These are phyloP conservation scores for Zymoseptoria pseudotritici DNA, from an alignment of 2,329 filamentous ascomycete species.

Conservation along the genomic window DNA sequence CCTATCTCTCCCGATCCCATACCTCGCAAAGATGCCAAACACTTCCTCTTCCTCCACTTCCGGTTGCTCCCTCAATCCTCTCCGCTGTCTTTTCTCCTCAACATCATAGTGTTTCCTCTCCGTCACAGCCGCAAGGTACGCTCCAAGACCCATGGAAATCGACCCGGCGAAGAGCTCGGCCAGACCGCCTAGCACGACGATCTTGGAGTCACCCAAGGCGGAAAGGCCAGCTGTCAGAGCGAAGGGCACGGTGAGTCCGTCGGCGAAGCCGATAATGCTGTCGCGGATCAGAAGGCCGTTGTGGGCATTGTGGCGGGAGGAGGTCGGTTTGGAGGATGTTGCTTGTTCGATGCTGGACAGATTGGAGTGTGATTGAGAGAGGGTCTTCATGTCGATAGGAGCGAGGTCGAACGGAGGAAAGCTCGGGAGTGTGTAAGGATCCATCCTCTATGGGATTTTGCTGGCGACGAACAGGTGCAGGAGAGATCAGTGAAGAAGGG, in stretches of 20 bases:
- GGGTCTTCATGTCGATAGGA: background rate
- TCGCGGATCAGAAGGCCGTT: conserved; percentile 49
- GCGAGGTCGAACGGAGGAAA: background rate
- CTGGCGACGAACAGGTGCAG: too few relatives aligned
- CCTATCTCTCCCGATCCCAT: conserved; percentile 40
- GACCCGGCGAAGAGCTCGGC: conserved; percentile 69
- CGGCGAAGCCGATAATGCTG: conserved; percentile 68
- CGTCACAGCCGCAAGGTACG: conserved; percentile 59
- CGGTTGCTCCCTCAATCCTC: conserved; percentile 39
- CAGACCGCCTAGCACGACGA: conserved; percentile 53
- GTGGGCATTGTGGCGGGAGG: background rate
- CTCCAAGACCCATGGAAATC: conserved; percentile 71
- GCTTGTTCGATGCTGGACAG: background rate
- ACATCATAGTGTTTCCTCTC: conserved; percentile 47
- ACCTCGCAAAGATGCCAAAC: conserved; percentile 43
- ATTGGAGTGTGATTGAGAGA: background rate
- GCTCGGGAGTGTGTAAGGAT: background rate
- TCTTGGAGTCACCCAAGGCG: conserved; percentile 31
- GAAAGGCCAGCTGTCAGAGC: conserved; percentile 68
- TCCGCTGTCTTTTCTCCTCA: conserved; percentile 41
- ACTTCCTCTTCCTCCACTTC: conserved; percentile 35
- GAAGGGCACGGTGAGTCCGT: conserved; percentile 73
- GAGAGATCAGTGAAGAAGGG: too few relatives aligned
- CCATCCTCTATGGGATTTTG: background rate
- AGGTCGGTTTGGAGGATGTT: background rate